phyloP scores from a whole-genome alignment of 352 stramenopile genomes.

The Phytopythium oedochilum region DNA sequence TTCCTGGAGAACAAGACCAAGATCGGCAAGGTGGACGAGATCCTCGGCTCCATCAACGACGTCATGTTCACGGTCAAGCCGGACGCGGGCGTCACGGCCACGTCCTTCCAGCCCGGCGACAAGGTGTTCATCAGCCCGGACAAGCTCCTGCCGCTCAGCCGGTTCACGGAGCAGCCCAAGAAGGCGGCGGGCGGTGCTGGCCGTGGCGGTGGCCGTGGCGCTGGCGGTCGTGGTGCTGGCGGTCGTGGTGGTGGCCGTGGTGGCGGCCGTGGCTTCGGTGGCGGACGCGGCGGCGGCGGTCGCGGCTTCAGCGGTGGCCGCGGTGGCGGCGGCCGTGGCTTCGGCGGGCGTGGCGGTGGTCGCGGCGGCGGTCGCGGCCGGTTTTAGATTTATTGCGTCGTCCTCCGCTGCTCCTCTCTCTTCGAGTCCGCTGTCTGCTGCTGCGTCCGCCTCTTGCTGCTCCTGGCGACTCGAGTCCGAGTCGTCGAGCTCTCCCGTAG shows the following conservation, averaged over 20 bases:
- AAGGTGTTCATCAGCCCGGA: slow-evolving; percentile 97
- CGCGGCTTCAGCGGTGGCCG: slow-evolving; percentile 22
- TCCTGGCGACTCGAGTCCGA: background rate
- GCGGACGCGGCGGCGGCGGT: slow-evolving; percentile 20
- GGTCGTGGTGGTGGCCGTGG: slow-evolving; percentile 36
- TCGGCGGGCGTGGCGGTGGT: slow-evolving; percentile 29
- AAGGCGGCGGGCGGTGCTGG: slow-evolving; percentile 41
- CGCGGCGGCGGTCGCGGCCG: slow-evolving; percentile 19
- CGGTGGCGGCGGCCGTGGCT: slow-evolving; percentile 19
- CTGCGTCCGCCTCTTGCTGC: background rate
- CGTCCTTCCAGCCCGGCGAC: slow-evolving; percentile 96
- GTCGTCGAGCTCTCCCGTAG: slow-evolving; percentile 7
- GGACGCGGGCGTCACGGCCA: slow-evolving; percentile 91
- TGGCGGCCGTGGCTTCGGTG: slow-evolving; percentile 23
- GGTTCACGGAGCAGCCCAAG: slow-evolving; percentile 94
- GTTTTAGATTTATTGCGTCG: slow-evolving; percentile 26
- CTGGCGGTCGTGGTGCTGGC: slow-evolving; percentile 31
- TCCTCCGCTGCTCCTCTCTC: slow-evolving; percentile 12
- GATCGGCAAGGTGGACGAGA: slow-evolving; percentile 99
- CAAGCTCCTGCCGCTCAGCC: slow-evolving; percentile 94
- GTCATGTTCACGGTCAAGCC: slow-evolving; percentile 97
- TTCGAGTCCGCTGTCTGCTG: slow-evolving; percentile 1
- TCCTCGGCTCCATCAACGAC: slow-evolving; percentile 96
- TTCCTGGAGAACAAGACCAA: slow-evolving; percentile 99
- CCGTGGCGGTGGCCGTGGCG: slow-evolving; percentile 33